phyloP scores from a whole-genome alignment of 2,329 filamentous ascomycete genomes.

The Sclerotinia spermophila region DNA sequence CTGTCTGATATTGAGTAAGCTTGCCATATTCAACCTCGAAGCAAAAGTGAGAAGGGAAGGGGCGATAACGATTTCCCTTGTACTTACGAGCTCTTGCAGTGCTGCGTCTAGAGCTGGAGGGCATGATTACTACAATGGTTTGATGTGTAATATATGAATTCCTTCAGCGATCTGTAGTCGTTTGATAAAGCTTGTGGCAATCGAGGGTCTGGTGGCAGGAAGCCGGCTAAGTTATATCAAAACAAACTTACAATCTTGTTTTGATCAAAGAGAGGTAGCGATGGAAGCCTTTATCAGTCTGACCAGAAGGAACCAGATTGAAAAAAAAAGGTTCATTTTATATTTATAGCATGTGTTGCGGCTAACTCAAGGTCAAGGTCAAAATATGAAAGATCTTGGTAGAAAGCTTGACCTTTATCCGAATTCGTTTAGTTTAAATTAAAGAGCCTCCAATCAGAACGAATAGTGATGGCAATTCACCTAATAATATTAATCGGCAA shows the following conservation, averaged over 20 bases:
- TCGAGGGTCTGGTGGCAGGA: not conserved
- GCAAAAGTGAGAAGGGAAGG: slow-evolving; percentile 14
- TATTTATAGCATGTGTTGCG: not conserved
- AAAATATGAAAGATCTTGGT: not conserved
- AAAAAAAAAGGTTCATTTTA: not conserved
- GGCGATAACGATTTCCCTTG: slow-evolving; percentile 3
- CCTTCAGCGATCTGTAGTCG: not conserved
- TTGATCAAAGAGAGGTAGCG: not conserved
- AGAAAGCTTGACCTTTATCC: not conserved
- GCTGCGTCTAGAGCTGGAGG: not conserved
- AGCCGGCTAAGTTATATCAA: not conserved
- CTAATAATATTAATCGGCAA: not conserved
- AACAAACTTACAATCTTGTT: not conserved
- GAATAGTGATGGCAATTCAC: not conserved
- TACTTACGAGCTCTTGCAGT: slow-evolving; percentile 14
- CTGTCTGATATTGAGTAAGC: slow-evolving; percentile 18
- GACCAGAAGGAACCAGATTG: not conserved
- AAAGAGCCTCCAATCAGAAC: not conserved
- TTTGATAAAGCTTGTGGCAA: not conserved
- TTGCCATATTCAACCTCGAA: not conserved
- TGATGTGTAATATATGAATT: not conserved
- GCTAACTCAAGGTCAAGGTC: not conserved
- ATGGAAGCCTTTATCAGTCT: not conserved
- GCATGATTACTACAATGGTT: not conserved
- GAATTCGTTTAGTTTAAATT: not conserved